Percentiles rank a stretch among this genome's conserved stretches.
Evolutionary conservation across 2,329 filamentous ascomycete species (phyloP).

Genomic region (Talaromyces sp.): DNA sequence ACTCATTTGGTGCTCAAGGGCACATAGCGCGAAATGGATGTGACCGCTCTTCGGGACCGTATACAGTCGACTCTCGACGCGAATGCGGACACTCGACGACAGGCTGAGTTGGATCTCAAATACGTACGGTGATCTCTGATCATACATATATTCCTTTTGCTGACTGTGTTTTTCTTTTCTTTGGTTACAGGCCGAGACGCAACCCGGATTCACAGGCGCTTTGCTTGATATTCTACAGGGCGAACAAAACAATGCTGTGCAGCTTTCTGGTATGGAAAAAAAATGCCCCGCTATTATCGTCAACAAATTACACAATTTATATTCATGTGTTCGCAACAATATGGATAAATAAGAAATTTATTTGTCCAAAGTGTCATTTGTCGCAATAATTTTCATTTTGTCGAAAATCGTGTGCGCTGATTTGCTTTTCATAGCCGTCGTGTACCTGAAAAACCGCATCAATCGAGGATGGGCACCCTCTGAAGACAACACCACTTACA

Average conservation of each 20-base stretch:
- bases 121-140: conserved; percentile 45
- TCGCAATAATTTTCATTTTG: conserved; percentile 4
- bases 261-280: conserved; percentile 71
- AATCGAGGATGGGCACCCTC: conserved; percentile 81
- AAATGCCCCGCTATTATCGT: conserved; percentile 15
- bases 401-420: neutral
- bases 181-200: conserved; percentile 71
- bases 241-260: conserved; percentile 78
- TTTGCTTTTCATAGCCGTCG: conserved; percentile 59
- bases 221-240: conserved; percentile 84
- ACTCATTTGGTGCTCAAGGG: conserved; percentile 28
- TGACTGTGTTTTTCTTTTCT: conserved; percentile 11
- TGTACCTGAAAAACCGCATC: conserved; percentile 97
- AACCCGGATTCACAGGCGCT: conserved; percentile 83
- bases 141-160: conserved; percentile 3
- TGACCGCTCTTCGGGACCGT: conserved; percentile 56
- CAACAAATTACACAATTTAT: conserved; percentile 15
- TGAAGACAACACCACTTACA: conserved; percentile 68
- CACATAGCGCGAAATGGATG: conserved; percentile 47
- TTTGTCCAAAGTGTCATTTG: neutral
- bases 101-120: conserved; percentile 62
- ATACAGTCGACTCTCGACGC: conserved; percentile 60
- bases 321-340: neutral
- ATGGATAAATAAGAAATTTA: too few relatives aligned
- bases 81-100: conserved; percentile 57